Evolutionary conservation across 2,329 filamentous ascomycete genomes (phyloP), one percentile per base, ranked within the genome.

Genomic region (Elsinoe australis): DNA sequence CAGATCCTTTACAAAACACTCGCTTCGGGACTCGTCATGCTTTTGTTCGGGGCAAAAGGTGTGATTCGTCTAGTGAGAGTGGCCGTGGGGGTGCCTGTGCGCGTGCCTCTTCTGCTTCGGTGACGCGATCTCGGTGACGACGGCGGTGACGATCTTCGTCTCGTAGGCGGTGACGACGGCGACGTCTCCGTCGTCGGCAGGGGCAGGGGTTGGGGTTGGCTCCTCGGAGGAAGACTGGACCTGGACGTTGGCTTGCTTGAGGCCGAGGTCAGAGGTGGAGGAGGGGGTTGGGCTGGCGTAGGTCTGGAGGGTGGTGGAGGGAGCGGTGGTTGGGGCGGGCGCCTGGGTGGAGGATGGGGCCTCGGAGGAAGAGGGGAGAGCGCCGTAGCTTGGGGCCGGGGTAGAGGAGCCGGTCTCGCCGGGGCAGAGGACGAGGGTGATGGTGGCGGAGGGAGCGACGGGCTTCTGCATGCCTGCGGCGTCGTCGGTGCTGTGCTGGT

Each of bases 401-500:
- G 52, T 47, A 18, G 51, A 42, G 19, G 49, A 28, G 4, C 41
- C 33, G 22, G 50, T 34, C 42, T 59, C 39, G 33, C 39, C 60
- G 42, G 62, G 62, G 59, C 63, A 66, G 31, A 66, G 57, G 28
- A 58, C 60, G 50, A 66, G 61, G 19, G 59, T 65, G 56, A 66
- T 62, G 52, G 53, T 54, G 29, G 59, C 51, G 45, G 59, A 55
- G 17, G 56, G 49, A 15, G 53, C 36, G 56, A 62, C 64, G 17
- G 52, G 45, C n/a, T 57, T 55, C 55, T 66, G 64, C 64, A 64
- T 64, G 49, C 64, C 64, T 41, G 64, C 61, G 49, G 61, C 61
- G 50, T 66, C 64, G 51, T 66, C 64, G 49, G 62, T 65, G 24
- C 62, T 55, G 56, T 64, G 65, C 36, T 58, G 58, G 58, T 66